Evolutionary conservation across 2,329 filamentous ascomycete genomes (phyloP).

Genomic region (Scorias spongiosa): DNA sequence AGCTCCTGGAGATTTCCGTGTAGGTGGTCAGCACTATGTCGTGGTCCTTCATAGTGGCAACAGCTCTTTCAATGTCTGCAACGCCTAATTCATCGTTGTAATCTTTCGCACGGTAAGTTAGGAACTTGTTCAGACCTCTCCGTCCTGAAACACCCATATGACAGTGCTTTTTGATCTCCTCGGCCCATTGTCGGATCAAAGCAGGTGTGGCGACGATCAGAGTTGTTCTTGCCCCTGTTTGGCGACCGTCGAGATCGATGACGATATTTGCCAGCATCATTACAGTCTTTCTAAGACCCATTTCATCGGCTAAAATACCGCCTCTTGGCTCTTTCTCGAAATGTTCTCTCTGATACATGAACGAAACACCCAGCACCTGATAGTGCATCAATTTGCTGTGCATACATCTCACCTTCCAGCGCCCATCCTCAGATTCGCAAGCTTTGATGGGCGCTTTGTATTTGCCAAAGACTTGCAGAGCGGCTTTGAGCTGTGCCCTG

Average conservation of each 20-base stretch:
- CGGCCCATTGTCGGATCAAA: conserved; percentile 26
- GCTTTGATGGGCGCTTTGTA: conserved; percentile 11
- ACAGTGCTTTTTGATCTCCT: conserved; percentile 15
- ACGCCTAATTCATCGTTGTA: not conserved
- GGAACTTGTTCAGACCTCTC: not conserved
- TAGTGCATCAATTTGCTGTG: conserved; percentile 29
- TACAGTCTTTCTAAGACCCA: conserved; percentile 98
- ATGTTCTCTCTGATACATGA: conserved; percentile 40
- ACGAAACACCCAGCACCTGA: conserved; percentile 37
- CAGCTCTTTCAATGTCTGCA: not conserved
- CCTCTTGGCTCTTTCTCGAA: conserved; percentile 21
- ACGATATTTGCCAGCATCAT: conserved; percentile 31
- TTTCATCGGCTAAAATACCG: conserved; percentile 94
- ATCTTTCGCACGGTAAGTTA: not conserved
- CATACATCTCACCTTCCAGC: conserved; percentile 36
- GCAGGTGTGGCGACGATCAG: conserved; percentile 28
- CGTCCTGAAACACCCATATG: not conserved
- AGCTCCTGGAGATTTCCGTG: conserved; percentile 25
- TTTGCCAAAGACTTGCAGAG: conserved; percentile 27
- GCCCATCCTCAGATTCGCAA: conserved; percentile 18
- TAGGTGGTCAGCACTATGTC: conserved; percentile 29
- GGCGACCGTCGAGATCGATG: conserved; percentile 18
- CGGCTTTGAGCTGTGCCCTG: conserved; percentile 22
- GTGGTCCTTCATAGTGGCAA: conserved; percentile 2
- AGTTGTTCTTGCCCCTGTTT: conserved; percentile 18